phyloP scores from a whole-genome alignment of 805 yeast genomes.

The Jamesozyma piceae region DNA sequence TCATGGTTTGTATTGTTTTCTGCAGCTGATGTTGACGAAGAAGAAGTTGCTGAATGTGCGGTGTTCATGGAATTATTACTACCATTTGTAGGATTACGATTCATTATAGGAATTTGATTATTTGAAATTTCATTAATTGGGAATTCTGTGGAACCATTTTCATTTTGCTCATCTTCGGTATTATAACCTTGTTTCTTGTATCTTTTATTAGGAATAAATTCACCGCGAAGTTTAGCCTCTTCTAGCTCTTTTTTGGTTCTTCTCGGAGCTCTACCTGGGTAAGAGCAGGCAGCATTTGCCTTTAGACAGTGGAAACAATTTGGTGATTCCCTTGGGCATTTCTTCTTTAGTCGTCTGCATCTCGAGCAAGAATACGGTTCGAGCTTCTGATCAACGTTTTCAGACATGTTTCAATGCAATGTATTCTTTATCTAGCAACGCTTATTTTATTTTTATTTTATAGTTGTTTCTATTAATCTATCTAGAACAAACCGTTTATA shows the following conservation, averaged over 20 bases:
- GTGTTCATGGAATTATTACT: neutral
- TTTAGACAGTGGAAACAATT: constrained; percentile 36
- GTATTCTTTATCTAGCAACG: neutral
- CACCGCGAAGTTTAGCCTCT: constrained; percentile 21
- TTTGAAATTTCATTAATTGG: neutral
- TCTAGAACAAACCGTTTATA: too few species aligned
- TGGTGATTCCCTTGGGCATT: constrained; percentile 39
- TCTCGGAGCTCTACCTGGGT: constrained; percentile 37
- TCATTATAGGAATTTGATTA: neutral
- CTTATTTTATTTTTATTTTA: too few species aligned
- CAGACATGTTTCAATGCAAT: neutral
- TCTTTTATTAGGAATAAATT: constrained; percentile 11
- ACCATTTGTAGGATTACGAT: neutral
- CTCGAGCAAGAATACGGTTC: constrained; percentile 36
- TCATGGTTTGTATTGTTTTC: neutral
- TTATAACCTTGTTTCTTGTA: neutral
- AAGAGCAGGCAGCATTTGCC: constrained; percentile 32
- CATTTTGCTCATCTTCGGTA: neutral
- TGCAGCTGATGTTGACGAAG: neutral
- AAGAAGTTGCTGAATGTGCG: neutral
- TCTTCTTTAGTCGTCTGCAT: constrained; percentile 42
- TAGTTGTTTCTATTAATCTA: too few species aligned
- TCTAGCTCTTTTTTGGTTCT: constrained; percentile 29
- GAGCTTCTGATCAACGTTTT: neutral
- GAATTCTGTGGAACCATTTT: neutral